Evolutionary conservation across 768 basidiomycete species (phyloP).

Genomic region (Porphyrellus cyaneotinctus): DNA sequence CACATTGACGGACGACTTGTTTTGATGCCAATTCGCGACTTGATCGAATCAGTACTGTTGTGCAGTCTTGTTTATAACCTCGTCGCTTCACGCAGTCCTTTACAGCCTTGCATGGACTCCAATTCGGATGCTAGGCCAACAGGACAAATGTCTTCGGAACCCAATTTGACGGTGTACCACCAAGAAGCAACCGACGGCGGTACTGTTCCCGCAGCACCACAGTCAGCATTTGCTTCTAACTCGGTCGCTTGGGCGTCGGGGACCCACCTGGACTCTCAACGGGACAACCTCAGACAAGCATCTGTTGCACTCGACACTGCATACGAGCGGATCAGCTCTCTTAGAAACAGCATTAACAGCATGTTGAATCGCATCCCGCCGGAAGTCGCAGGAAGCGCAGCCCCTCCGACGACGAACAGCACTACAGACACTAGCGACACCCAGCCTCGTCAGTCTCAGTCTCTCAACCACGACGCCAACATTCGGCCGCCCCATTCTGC

Average conservation of each 20-base stretch:
- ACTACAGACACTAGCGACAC: constrained; percentile 2
- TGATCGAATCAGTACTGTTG: neutral
- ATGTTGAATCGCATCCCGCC: constrained; percentile 40
- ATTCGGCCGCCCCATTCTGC: constrained; percentile 31
- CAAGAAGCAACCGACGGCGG: constrained; percentile 11
- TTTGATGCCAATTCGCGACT: neutral
- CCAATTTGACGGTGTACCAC: constrained; percentile 11
- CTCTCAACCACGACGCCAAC: constrained; percentile 16
- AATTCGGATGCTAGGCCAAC: constrained; percentile 7
- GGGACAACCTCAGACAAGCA: constrained; percentile 44
- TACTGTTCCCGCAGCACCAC: constrained; percentile 1
- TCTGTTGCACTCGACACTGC: constrained; percentile 52
- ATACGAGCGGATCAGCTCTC: constrained; percentile 51
- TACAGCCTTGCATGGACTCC: constrained; percentile 21
- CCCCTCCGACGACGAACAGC: neutral
- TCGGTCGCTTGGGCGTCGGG: constrained; percentile 11
- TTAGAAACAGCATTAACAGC: constrained; percentile 48
- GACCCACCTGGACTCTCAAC: constrained; percentile 19
- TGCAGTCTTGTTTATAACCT: neutral
- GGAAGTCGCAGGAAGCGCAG: constrained; percentile 17
- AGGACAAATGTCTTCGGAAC: constrained; percentile 10
- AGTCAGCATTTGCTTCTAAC: constrained; percentile 6
- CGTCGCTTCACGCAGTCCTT: neutral
- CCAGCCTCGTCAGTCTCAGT: constrained; percentile 8
- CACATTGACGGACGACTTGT: neutral